Evolutionary conservation across 495 filamentous ascomycete species (phyloP), one percentile per base, ranked within the genome.

Genomic region (Penicillium ochrochloron): DNA sequence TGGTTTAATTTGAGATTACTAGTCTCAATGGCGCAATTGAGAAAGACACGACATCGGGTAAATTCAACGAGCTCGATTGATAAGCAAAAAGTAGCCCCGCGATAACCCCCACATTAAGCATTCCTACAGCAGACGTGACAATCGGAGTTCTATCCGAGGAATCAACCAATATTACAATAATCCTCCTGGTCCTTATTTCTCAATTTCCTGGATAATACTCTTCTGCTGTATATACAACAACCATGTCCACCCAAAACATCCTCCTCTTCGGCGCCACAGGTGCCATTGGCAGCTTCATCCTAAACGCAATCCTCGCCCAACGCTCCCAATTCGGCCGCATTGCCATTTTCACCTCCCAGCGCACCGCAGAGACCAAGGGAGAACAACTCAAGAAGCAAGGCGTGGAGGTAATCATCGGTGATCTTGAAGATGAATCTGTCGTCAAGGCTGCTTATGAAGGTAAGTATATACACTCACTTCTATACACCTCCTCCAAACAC

Each of bases 231-330:
- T 34, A 23, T 56, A 56, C 25, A 10, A 44, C 4, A 64, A 64
- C 15, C 12, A 68, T 69, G 71, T 34, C 71, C 54, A 59, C 69
- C 33, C 61, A 65, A 58, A 85, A 85, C 44, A 76, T 92, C 54
- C 84, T 92, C 41, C 77, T 92, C 58, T 84, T 92, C 70, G 89
- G 90, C 19, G 89, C 88, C 19, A 92, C 89, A 6, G 90, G 90
- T 55, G 73, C 75, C 41, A 92, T 92, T 59, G 89, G 90, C 64
- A 70, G 78, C 21, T 85, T 86, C 76, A 91, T 92, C 70, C 81
- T 84, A 9, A 66, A 81, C 25, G 82, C 85, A 29, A 80, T 92
- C 44, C 65, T 91, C 55, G 73, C 76, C 37, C 78, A 83, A 19
- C 83, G 85, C 44, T 73, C 77, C 5, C 63, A 75, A n/a, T 85